Evolutionary conservation across 2,329 filamentous ascomycete genomes (phyloP), one percentile per base, ranked within the genome.

Genomic region (Fusarium hostae): DNA sequence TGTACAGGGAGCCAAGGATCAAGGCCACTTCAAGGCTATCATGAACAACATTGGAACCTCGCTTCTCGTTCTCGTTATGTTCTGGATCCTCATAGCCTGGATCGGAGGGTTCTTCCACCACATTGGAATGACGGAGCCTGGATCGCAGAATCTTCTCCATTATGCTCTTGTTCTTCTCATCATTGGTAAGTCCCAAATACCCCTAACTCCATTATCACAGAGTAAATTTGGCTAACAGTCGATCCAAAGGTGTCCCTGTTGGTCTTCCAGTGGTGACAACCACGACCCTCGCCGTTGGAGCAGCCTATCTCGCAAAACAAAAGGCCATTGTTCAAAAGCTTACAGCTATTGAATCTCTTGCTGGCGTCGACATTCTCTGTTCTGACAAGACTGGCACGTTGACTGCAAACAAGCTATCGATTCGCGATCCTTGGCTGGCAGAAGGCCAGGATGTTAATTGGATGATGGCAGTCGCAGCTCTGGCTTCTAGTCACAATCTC

Each of bases 391-490:
- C 68, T 0, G 68, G 68, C 9, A 71, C 68, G 0, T 6, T 71
- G 44, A 71, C 68, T 0, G 68, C 68, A 0, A 71, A 71, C 1
- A 71, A 71, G 1, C 55, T 71, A 9, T 69, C 63, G 2, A 69
- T 71, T 6, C 20, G 68, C 2, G 68, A 71, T 4, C 68, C 5
- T 65, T 72, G 26, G 68, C 48, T n/a, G 22, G 18, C 63, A 9
- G 68, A 71, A 32, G 68, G 68, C 2, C 35, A 68, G 2, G 68
- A 71, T 0, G 68, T 72, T 18, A 69, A 71, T 8, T 71, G 68
- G 68, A 71, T 71, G 68, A 71, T 71, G 68, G 68, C 68, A 0
- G 69, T 71, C 1, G 68, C 68, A 24, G 68, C 68, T 9, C 50
- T 71, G 0, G 68, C 68, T 10, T 71, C 68, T 0, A 69, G 63